Percentiles rank a stretch among this genome's conserved stretches.
Evolutionary conservation across 78 protist genomes (phyloP).

Genomic region (Polysphondylium violaceum): DNA sequence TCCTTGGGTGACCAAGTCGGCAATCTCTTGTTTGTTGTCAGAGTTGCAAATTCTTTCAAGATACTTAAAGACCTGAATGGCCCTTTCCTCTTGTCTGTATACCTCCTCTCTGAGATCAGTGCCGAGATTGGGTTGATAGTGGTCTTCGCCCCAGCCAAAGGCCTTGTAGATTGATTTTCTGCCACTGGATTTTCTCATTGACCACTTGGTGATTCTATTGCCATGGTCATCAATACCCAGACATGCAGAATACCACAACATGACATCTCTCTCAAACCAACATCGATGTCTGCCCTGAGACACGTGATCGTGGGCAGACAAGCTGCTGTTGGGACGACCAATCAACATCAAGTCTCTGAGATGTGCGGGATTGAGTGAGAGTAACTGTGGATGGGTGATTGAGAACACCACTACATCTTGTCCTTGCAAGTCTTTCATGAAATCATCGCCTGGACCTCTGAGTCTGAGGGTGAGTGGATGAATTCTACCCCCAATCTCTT

Average conservation of each 20-base stretch:
- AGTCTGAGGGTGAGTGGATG: conserved; percentile 47
- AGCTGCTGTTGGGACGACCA: conserved; percentile 70
- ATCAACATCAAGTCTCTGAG: conserved; percentile 64
- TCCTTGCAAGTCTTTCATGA: conserved; percentile 57
- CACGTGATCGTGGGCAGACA: conserved; percentile 45
- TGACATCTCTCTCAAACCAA: conserved; percentile 77
- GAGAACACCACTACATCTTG: conserved; percentile 68
- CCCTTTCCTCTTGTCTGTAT: conserved; percentile 25
- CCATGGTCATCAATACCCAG: conserved; percentile 42
- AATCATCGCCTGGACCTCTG: conserved; percentile 72
- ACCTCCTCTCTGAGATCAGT: conserved; percentile 64
- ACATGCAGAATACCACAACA: conserved; percentile 77
- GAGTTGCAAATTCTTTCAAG: conserved; percentile 21
- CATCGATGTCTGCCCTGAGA: conserved; percentile 71
- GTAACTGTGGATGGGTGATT: conserved; percentile 64
- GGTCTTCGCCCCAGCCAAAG: conserved; percentile 69
- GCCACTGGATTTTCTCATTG: conserved; percentile 1
- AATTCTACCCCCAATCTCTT: conserved; percentile 33
- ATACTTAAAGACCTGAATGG: conserved; percentile 11
- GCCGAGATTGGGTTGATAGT: conserved; percentile 56
- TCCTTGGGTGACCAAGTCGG: not conserved
- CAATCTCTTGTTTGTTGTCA: not conserved
- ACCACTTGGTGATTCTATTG: conserved; percentile 6
- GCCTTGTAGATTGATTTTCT: conserved; percentile 56
- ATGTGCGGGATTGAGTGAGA: conserved; percentile 26